phyloP scores from a whole-genome alignment of 2,329 filamentous ascomycete species.

The Epichloe sp. region DNA sequence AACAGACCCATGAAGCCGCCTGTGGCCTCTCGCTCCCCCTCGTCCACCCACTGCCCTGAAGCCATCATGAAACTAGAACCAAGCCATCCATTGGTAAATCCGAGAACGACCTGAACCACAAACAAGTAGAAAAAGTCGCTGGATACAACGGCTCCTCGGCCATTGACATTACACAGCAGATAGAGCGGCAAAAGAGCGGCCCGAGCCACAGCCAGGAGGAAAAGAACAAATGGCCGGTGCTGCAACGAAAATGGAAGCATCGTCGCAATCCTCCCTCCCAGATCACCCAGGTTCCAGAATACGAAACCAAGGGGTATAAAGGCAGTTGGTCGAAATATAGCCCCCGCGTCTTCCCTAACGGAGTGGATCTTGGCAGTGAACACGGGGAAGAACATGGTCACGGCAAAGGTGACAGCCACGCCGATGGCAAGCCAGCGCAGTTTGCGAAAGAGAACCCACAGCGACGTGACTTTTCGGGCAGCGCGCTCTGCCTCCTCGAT shows the following conservation, averaged over 20 bases:
- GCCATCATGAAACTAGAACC: conserved; percentile 88
- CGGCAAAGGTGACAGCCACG: conserved; percentile 65
- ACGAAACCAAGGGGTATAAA: conserved; percentile 89
- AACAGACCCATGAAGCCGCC: conserved; percentile 90
- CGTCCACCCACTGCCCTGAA: conserved; percentile 66
- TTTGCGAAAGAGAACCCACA: conserved; percentile 59
- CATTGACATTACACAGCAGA: conserved; percentile 75
- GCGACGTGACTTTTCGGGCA: conserved; percentile 35
- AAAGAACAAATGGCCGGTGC: conserved; percentile 51
- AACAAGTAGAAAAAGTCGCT: conserved; percentile 85
- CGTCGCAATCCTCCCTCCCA: conserved; percentile 61
- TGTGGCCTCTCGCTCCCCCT: conserved; percentile 72
- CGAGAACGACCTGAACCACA: conserved; percentile 72
- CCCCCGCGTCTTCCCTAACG: conserved; percentile 27
- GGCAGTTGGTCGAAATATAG: conserved; percentile 55
- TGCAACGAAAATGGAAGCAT: conserved; percentile 43
- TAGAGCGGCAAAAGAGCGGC: conserved; percentile 71
- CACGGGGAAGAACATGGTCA: conserved; percentile 93
- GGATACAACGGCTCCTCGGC: conserved; percentile 55
- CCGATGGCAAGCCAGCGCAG: conserved; percentile 66
- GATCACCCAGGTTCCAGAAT: conserved; percentile 85
- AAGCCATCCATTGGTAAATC: conserved; percentile 75
- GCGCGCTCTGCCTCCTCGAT: conserved; percentile 40
- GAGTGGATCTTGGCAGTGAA: conserved; percentile 59
- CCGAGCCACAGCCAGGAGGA: conserved; percentile 52